These are phyloP conservation scores for Hura crepitans DNA, from an alignment of 441 rosid species.

Conservation along the genomic window DNA sequence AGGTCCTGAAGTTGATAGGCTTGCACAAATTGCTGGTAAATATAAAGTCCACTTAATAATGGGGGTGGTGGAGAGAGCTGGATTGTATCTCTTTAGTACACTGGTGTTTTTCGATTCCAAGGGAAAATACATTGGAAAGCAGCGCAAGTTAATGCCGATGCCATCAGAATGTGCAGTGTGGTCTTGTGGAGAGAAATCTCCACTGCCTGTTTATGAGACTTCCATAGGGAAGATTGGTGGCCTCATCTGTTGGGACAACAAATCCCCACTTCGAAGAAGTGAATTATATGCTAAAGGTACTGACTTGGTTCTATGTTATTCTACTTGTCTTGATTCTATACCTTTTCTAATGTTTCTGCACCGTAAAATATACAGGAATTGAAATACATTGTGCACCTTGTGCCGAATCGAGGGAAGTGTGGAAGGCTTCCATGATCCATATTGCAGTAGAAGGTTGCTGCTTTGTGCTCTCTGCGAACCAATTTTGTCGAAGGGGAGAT, in stretches of 20 bases:
- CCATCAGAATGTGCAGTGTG: constrained; percentile 68
- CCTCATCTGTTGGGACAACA: constrained; percentile 26
- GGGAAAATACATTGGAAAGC: constrained; percentile 72
- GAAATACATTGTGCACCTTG: constrained; percentile 31
- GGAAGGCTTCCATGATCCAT: constrained; percentile 26
- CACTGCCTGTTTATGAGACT: constrained; percentile 22
- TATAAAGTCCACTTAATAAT: constrained; percentile 26
- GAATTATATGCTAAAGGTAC: constrained; percentile 26
- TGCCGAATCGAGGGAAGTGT: constrained; percentile 20
- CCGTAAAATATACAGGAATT: constrained; percentile 18
- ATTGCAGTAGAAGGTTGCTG: constrained; percentile 30
- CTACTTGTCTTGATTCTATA: no score
- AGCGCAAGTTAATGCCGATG: constrained; percentile 67
- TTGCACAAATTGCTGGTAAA: constrained; percentile 22
- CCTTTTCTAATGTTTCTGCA: neutral
- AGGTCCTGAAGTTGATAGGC: constrained; percentile 30
- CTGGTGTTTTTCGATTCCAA: constrained; percentile 63
- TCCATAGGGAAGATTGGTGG: constrained; percentile 29
- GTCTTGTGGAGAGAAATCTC: constrained; percentile 56
- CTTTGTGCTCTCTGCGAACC: constrained; percentile 33
- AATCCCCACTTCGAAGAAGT: constrained; percentile 23
- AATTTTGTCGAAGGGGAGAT: constrained; percentile 22
- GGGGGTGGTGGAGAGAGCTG: constrained; percentile 30
- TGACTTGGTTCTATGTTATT: no score
- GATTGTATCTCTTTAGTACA: constrained; percentile 46